These are phyloP conservation scores for Colletotrichum eleusines DNA, from an alignment of 2,329 filamentous ascomycete genomes.

Conservation along the genomic window DNA sequence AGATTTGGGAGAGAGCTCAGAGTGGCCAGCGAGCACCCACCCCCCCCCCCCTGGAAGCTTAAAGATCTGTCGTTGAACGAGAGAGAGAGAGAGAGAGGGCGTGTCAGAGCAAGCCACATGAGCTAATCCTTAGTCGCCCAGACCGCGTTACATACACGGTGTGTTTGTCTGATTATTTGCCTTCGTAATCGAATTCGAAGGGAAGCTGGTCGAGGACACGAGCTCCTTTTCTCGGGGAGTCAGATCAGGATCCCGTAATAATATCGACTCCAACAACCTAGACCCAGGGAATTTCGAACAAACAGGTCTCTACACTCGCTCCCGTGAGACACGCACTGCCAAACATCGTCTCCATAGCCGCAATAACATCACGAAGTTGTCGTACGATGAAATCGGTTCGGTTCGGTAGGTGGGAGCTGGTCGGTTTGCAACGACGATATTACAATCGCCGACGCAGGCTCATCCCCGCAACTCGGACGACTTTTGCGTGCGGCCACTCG, in stretches of 20 bases:
- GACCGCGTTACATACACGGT: background rate
- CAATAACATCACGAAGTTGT: background rate
- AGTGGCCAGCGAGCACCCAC: background rate
- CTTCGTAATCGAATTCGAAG: background rate
- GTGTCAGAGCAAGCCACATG: background rate
- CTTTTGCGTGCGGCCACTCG: background rate
- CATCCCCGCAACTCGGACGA: constrained; percentile 33
- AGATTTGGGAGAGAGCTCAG: background rate
- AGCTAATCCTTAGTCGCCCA: background rate
- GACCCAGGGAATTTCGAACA: background rate
- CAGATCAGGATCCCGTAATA: background rate
- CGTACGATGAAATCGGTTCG: background rate
- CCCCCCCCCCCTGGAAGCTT: too few relatives aligned
- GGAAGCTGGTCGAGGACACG: background rate
- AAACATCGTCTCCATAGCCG: background rate
- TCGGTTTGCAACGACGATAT: background rate
- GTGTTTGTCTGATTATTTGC: background rate
- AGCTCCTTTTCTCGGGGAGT: fast-evolving
- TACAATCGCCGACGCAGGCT: constrained; percentile 10
- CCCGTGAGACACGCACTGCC: background rate
- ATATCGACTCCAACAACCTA: too few relatives aligned
- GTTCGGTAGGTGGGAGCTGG: background rate
- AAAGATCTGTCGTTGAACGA: background rate
- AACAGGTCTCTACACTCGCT: background rate
- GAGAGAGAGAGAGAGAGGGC: too few relatives aligned